phyloP scores from a whole-genome alignment of 1,284 basidiomycete species.

The Trichosporon asahii region DNA sequence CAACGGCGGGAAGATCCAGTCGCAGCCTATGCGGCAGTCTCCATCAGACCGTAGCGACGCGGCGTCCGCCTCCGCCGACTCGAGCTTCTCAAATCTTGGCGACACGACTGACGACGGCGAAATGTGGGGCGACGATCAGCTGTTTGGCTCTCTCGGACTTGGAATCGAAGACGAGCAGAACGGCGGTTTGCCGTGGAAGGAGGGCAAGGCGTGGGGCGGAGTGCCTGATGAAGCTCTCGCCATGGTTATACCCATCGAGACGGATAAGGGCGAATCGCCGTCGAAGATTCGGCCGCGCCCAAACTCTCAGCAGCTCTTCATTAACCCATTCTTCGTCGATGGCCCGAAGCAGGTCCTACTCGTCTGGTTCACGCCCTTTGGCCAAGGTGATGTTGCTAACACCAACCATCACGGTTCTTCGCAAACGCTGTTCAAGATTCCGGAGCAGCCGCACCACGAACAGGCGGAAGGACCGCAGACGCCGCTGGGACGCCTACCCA shows the following conservation, averaged over 20 bases:
- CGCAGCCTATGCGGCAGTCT: neutral
- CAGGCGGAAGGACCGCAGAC: constrained; percentile 5
- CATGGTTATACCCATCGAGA: constrained; percentile 47
- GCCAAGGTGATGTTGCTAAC: neutral
- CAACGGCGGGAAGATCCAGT: neutral
- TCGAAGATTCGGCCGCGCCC: constrained; percentile 4
- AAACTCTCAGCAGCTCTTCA: constrained; percentile 7
- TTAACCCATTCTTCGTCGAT: constrained; percentile 33
- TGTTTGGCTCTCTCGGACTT: constrained; percentile 24
- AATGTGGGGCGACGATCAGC: constrained; percentile 16
- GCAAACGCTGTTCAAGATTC: constrained; percentile 23
- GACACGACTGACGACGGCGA: constrained; percentile 18
- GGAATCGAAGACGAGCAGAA: constrained; percentile 31
- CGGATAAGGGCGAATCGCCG: constrained; percentile 10
- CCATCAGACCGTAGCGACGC: constrained; percentile 21
- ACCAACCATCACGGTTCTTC: constrained; percentile 10
- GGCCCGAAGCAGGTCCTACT: constrained; percentile 39
- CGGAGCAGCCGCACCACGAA: constrained; percentile 23
- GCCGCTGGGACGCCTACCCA: constrained; percentile 40
- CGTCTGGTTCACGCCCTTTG: constrained; percentile 51
- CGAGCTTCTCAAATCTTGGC: constrained; percentile 7
- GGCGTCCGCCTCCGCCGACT: constrained; percentile 20
- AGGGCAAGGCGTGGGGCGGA: constrained; percentile 47
- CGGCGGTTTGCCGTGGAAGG: constrained; percentile 30
- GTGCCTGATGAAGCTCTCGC: constrained; percentile 51